Evolutionary conservation across 148 eudicot species (phyloP).

Genomic region (Chenopodium quinoa): DNA sequence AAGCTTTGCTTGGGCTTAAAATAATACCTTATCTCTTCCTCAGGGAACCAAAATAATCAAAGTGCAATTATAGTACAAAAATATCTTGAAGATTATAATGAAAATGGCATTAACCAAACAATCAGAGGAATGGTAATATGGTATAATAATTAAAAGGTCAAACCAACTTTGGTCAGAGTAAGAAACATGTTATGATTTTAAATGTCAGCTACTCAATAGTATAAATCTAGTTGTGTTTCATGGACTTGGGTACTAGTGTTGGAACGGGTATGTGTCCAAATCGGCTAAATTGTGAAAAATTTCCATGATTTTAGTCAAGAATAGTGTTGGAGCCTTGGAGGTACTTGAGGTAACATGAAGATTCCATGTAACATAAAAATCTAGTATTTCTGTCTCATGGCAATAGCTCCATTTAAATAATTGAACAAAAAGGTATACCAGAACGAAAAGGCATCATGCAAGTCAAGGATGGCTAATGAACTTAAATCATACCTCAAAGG

Average conservation of each 20-base stretch:
- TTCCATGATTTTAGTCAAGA: too few species aligned
- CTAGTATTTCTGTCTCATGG: neutral
- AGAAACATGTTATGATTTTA: neutral
- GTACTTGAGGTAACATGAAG: too few species aligned
- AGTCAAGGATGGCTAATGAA: neutral
- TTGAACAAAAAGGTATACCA: neutral
- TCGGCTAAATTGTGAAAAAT: too few species aligned
- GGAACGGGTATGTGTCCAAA: too few species aligned
- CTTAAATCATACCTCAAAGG: conserved; percentile 25
- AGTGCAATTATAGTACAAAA: neutral
- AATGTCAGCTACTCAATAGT: neutral
- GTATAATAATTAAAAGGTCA: neutral
- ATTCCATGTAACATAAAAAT: too few species aligned
- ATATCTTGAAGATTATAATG: neutral
- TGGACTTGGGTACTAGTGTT: too few species aligned
- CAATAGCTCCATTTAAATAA: neutral
- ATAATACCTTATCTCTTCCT: neutral
- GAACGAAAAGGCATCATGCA: too few species aligned
- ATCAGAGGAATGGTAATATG: neutral
- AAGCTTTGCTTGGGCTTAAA: neutral
- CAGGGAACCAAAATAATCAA: neutral
- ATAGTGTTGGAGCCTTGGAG: too few species aligned
- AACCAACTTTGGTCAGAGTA: neutral
- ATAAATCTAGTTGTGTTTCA: too few species aligned
- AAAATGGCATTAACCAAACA: neutral